Conservation (phyloP, 768 basidiomycete species). For the Chalciporus chontae region DNA sequence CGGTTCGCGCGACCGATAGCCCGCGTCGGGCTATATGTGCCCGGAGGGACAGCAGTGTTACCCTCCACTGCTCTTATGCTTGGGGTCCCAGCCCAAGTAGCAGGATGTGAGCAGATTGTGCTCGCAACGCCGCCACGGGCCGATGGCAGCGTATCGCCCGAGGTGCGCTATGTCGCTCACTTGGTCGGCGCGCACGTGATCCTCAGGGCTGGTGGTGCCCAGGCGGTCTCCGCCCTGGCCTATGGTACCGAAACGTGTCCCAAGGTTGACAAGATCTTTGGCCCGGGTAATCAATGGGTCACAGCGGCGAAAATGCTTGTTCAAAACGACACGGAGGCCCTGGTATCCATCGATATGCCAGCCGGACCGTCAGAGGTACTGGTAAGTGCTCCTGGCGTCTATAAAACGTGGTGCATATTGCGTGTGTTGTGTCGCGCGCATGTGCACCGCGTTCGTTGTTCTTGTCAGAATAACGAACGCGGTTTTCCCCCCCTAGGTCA, state of each 20-base stretch:
- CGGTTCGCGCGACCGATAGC: constrained; percentile 94
- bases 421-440: constrained; percentile 35
- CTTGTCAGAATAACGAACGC: constrained; percentile 34
- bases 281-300: constrained; percentile 99
- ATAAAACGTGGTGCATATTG: constrained; percentile 59
- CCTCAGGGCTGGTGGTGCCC: constrained; percentile 93
- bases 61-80: constrained; percentile 98
- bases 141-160: constrained; percentile 92
- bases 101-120: constrained; percentile 88
- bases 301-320: constrained; percentile 99
- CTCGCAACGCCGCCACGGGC: constrained; percentile 93
- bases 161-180: constrained; percentile 95
- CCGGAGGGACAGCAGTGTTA: constrained; percentile 93
- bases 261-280: constrained; percentile 99
- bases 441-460: constrained; percentile 45
- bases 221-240: constrained; percentile 93
- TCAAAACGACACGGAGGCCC: constrained; percentile 95
- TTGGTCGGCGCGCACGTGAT: constrained; percentile 88
- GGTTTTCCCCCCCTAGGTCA: constrained; percentile 56
- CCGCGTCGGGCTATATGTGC: constrained; percentile 94
- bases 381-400: constrained; percentile 40
- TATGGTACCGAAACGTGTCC: constrained; percentile 94
- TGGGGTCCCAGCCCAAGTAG: constrained; percentile 96
- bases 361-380: constrained; percentile 97
- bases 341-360: constrained; percentile 98